A percentile compares a stretch with the other conserved stretches of the same genome.
Evolutionary conservation across 2,329 filamentous ascomycete species (phyloP).

Genomic region (Byssothecium circinans): DNA sequence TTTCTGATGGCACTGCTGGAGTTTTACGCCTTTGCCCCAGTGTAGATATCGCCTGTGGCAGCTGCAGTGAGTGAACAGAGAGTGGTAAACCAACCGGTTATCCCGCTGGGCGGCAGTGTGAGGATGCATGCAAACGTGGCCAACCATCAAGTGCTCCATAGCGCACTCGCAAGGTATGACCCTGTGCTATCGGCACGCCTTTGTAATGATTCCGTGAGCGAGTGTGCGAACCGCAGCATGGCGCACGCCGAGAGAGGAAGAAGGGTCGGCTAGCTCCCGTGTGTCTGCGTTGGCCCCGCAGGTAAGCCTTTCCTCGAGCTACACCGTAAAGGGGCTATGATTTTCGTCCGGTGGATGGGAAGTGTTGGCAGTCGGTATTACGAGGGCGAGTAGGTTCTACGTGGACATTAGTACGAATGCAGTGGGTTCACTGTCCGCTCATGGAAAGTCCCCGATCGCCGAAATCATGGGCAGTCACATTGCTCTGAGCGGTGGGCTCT

Average conservation of each 20-base stretch:
- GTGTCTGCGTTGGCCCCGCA: slow-evolving; percentile 8
- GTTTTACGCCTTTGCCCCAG: slow-evolving; percentile 1
- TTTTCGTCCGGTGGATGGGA: neutral
- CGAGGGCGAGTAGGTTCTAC: neutral
- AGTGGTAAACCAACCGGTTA: slow-evolving; percentile 16
- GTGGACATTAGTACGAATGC: neutral
- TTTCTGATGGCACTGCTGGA: neutral
- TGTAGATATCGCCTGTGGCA: slow-evolving; percentile 16
- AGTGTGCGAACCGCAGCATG: slow-evolving; percentile 5
- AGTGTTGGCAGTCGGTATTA: neutral
- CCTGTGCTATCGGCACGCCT: slow-evolving; percentile 22
- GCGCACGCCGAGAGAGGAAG: slow-evolving; percentile 6
- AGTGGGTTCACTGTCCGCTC: neutral
- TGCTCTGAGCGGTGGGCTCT: neutral
- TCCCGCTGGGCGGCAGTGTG: slow-evolving; percentile 17
- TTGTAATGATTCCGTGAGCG: slow-evolving; percentile 7
- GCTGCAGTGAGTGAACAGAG: slow-evolving; percentile 19
- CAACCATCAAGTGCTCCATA: slow-evolving; percentile 24
- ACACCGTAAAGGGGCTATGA: neutral
- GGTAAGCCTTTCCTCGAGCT: neutral
- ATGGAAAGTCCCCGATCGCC: neutral
- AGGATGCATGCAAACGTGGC: slow-evolving; percentile 20
- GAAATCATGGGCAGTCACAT: neutral
- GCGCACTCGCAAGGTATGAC: slow-evolving; percentile 18
- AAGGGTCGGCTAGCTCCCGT: slow-evolving; percentile 10